Percentiles rank a stretch among this genome's conserved stretches.
Evolutionary conservation across 1,284 basidiomycete genomes (phyloP).

Genomic region (Mycena citricolor): DNA sequence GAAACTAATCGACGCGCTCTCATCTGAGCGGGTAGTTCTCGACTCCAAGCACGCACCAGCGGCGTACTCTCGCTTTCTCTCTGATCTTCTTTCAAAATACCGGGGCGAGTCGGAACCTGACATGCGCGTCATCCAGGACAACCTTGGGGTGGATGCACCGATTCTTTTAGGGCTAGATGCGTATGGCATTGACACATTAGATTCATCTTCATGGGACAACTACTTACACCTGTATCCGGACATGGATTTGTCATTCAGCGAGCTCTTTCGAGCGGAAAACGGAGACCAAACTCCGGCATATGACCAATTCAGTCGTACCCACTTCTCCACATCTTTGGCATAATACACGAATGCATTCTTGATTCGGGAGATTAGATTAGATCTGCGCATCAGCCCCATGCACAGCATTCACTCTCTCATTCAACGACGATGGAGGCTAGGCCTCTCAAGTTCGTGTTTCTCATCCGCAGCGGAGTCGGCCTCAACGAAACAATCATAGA

Average conservation of each 20-base stretch:
- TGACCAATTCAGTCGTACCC: background rate
- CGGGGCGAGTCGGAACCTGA: no score
- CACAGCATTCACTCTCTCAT: no score
- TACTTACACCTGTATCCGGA: no score
- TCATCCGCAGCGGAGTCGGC: background rate
- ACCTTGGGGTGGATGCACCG: no score
- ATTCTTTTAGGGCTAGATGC: no score
- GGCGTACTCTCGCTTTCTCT: constrained; percentile 52
- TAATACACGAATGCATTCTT: background rate
- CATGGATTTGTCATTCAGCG: constrained; percentile 14
- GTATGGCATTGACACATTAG: no score
- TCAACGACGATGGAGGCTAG: constrained; percentile 14
- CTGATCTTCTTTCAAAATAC: constrained; percentile 45
- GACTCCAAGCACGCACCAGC: constrained; percentile 51
- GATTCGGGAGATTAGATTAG: no score
- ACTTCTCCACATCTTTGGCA: no score
- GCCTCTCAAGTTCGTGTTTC: constrained; percentile 19
- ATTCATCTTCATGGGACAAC: no score
- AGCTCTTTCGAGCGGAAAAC: constrained; percentile 15
- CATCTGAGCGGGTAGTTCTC: constrained; percentile 47
- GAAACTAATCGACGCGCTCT: constrained; percentile 44
- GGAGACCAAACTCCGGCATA: background rate
- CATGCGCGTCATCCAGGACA: no score
- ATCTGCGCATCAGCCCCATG: no score
- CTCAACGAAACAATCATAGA: constrained; percentile 36